Base-by-base conservation (phyloP, 345 rosid genomes). In the Salix arbutifolia region DNA sequence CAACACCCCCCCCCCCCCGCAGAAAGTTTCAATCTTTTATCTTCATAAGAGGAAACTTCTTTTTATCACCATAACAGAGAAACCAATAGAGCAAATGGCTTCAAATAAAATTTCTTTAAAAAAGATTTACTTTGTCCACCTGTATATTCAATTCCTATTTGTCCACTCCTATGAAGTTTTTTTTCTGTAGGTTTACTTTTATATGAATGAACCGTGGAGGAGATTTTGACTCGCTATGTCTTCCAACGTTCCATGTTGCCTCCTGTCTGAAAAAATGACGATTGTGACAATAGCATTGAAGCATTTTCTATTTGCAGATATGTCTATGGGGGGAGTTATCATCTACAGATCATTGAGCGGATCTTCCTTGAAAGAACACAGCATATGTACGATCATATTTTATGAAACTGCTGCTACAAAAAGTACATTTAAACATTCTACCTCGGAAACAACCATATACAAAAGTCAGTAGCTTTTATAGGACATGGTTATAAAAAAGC, bases 11-110 rank as follows among this genome's bases (percentile, higher is more conserved):
- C n/a, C n/a, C n/a, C 42, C 42, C 8, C 2, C 42, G 10, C 42
- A 38, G 9, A 38, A 65, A 9, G 12, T 26, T 10, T 37, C 10
- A 23, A 11, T 25, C 66, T 66, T 33, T 12, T 35, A 19, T 67
- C 50, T 38, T 19, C 60, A 19, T 21, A 19, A 53, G 5, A 53
- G 8, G 0, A 3, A 53, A 19, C 60, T 35, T 35, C 35, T 40
- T 40, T 10, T 37, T 9, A 8, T 68, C 30, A 4, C 17, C n/a
- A 10, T 13, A 5, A 19, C 14, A 18, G 25, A 67, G 30, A 18
- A 38, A 19, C 71, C 17, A 35, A 5, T 10, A 68, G 11, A 40
- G 6, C 12, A 60, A n/a, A 83, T 86, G 88, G 87, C 86, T 71
- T 85, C 87, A 33, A 33, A 33, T 33, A 33, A 33, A 33, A 33